Evolutionary conservation across 2,329 filamentous ascomycete genomes (phyloP).

Genomic region (Colletotrichum eremochloae): DNA sequence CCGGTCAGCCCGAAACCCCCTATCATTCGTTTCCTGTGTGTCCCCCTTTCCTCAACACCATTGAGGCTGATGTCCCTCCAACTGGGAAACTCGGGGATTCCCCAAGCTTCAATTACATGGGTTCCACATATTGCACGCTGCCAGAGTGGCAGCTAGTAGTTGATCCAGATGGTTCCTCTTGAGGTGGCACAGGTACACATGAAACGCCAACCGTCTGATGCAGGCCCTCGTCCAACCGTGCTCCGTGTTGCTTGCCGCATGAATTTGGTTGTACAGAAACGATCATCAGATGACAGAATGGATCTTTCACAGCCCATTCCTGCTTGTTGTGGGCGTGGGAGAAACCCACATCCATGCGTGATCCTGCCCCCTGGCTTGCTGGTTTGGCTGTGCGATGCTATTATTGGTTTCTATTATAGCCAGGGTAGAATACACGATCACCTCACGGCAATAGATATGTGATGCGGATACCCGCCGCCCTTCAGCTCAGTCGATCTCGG

Average conservation of each 20-base stretch:
- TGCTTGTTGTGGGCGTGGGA: not conserved
- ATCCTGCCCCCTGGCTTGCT: not conserved
- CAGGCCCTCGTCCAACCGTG: slow-evolving; percentile 36
- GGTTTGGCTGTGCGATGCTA: slow-evolving; percentile 13
- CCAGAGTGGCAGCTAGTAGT: not conserved
- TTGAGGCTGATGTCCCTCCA: slow-evolving; percentile 2
- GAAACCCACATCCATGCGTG: not conserved
- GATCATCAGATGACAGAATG: slow-evolving; percentile 35
- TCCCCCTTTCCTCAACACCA: not conserved
- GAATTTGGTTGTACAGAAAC: slow-evolving; percentile 38
- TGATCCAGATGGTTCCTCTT: too few species aligned
- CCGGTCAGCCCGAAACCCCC: slow-evolving; percentile 34
- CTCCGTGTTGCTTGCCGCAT: slow-evolving; percentile 34
- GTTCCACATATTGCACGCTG: slow-evolving; percentile 23
- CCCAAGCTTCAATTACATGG: slow-evolving; percentile 4
- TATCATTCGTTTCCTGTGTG: slow-evolving; percentile 11
- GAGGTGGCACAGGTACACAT: slow-evolving; percentile 2
- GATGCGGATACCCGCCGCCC: slow-evolving; percentile 32
- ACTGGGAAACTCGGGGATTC: not conserved
- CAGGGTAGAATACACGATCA: not conserved
- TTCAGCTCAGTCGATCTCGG: not conserved
- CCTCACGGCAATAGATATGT: slow-evolving; percentile 21
- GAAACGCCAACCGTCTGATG: slow-evolving; percentile 41
- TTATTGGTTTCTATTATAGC: slow-evolving; percentile 20
- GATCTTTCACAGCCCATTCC: slow-evolving; percentile 13